Evolutionary conservation across 192 early-diverging fungal genomes (phyloP).

Genomic region (Diversispora eburnea): DNA sequence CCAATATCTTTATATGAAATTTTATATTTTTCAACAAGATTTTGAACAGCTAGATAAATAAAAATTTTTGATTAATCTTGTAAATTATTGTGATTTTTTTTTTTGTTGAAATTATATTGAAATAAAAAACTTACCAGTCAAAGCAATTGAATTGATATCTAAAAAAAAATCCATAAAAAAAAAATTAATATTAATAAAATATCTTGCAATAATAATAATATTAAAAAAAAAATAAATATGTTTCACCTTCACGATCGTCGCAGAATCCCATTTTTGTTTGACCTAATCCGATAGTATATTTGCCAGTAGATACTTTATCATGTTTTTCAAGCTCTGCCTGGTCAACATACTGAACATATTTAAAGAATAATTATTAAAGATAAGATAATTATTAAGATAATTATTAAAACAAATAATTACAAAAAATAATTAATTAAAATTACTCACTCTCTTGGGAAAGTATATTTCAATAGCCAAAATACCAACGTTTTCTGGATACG

Average conservation of each 20-base stretch:
- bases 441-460: slow-evolving; percentile 49
- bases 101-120: neutral
- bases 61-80: neutral
- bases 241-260: slow-evolving; percentile 80
- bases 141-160: slow-evolving; percentile 83
- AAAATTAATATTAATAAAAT: neutral
- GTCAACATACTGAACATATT: slow-evolving; percentile 47
- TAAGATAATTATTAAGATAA: slow-evolving; percentile 4
- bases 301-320: slow-evolving; percentile 91
- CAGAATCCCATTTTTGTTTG: slow-evolving; percentile 92
- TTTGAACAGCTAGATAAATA: slow-evolving; percentile 67
- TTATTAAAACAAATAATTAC: slow-evolving; percentile 10
- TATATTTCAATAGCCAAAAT: slow-evolving; percentile 49
- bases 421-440: neutral
- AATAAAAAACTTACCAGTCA: slow-evolving; percentile 64
- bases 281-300: slow-evolving; percentile 98
- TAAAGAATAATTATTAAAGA: slow-evolving; percentile 1
- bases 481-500: slow-evolving; percentile 46
- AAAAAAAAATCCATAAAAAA: slow-evolving; percentile 14
- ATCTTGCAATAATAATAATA: neutral
- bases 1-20: slow-evolving; percentile 85
- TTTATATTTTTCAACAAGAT: slow-evolving; percentile 90
- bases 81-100: neutral
- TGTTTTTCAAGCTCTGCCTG: slow-evolving; percentile 73
- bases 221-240: neutral